Base-by-base conservation (phyloP, 2,329 filamentous ascomycete species). In the Mollisia scopiformis region DNA sequence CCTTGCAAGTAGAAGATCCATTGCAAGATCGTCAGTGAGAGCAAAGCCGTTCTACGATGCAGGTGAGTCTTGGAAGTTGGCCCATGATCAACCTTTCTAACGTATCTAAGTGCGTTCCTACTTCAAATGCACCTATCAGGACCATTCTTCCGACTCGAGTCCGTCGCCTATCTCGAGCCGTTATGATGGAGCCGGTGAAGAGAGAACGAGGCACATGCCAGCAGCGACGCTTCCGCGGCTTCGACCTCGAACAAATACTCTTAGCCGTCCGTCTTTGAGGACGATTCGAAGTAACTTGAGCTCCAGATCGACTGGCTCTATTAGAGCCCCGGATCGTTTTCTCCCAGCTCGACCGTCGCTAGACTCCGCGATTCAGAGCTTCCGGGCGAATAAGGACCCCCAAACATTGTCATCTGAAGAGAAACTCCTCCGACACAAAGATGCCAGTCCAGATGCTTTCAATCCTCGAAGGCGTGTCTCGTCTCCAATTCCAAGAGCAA, bases 321-420 rank as follows among this genome's bases (percentile, higher is more conserved):
- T 67, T 11, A 62, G 64, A 54, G 62, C 77, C 11, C 81, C 81
- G 23, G 87, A 89, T 72, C 80, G 87, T 28, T 89, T 88, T 69
- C 80, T 89, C 47, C 78, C 83, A 55, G 77, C 81, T 51, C 76
- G 77, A 52, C 76, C 76, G 50, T 72, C 74, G 5, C 73, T 75
- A 23, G 68, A 75, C 35, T 74, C 78, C 16, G 75, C 78, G 25
- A 77, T 62, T 16, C 61, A 82, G 57, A 81, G 78, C 50, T 87
- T 84, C 65, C 80, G 79, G 60, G 66, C 85, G 30, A 81, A 78
- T 65, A 86, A 82, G 67, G 73, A 78, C 50, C 74, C 78, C 19
- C 69, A 76, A 33, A 75, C 77, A 30, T 72, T 85, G 16, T 78
- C 78, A 13, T 68, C 73, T 16, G 75, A 77, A 55, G 82, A 86